Evolutionary conservation across 345 rosid species (phyloP), one percentile per base, ranked within the genome.

Genomic region (Citrus australasica): DNA sequence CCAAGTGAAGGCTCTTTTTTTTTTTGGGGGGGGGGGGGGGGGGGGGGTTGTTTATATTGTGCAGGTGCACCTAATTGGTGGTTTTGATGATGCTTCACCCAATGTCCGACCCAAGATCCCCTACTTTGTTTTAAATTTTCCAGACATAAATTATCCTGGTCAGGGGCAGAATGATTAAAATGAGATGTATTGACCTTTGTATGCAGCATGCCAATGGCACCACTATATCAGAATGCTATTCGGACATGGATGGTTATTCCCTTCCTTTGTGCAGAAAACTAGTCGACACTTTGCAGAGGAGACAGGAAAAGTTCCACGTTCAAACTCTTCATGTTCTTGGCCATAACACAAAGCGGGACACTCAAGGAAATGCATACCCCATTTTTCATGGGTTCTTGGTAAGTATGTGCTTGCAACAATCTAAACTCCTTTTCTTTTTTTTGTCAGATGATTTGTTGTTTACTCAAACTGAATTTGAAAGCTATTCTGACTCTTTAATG

Each of bases 1-100:
- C 28, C 30, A 38, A 33, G 17, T 35, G 25, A 58, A n/a, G 7
- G 37, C 21, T 21, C 65, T 30, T 63, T 22, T n/a, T 65, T 51
- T 9, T 42, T 10, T 7, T 66, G 1, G 37, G 37, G 38, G 9
- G 8, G 79, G 83, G n/a, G n/a, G n/a, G n/a, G n/a, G n/a, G n/a
- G n/a, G 33, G 33, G 33, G 4, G 4, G 4, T 4, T 3, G 42
- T 38, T 76, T 38, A 59, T 71, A 58, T 58, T 80, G 60, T 87
- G 85, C 92, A 95, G 99, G 97, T 92, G 80, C 96, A 95, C 82
- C 53, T 95, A 37, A 70, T 95, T 85, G 99, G 98, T 78, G 97
- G 91, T 68, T 93, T 89, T 83, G 91, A 92, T 80, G 99, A 93
- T 75, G 85, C 85, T 70, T 69, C 86, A 56, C 64, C 81, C 61